Evolutionary conservation across 768 basidiomycete genomes (phyloP).

Genomic region (Suillus luteus): DNA sequence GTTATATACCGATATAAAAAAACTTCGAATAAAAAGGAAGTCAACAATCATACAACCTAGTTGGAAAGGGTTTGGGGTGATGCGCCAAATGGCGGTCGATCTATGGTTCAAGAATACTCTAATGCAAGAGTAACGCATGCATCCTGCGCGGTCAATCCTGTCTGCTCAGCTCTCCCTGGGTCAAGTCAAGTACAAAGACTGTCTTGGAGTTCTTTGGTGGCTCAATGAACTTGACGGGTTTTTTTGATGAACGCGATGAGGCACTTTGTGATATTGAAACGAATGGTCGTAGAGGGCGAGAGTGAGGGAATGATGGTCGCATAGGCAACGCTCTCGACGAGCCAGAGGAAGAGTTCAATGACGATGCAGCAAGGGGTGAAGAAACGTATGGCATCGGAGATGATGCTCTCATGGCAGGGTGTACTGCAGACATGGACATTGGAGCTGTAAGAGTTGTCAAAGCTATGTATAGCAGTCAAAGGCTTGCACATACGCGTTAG

Average conservation of each 20-base stretch:
- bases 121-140: neutral
- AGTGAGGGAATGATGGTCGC: constrained; percentile 62
- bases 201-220: constrained; percentile 71
- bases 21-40: constrained; percentile 2
- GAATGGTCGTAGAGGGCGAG: constrained; percentile 80
- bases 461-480: constrained; percentile 5
- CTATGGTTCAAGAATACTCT: neutral
- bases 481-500: constrained; percentile 41
- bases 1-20: constrained; percentile 7
- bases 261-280: constrained; percentile 49
- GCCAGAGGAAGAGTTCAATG: constrained; percentile 35
- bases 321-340: constrained; percentile 38
- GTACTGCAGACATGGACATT: constrained; percentile 43
- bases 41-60: constrained; percentile 2
- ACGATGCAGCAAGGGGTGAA: constrained; percentile 60
- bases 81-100: neutral
- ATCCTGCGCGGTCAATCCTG: constrained; percentile 44
- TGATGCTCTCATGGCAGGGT: constrained; percentile 26
- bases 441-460: constrained; percentile 35
- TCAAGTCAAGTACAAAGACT: constrained; percentile 76
- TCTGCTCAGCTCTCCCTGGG: constrained; percentile 80
- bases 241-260: constrained; percentile 34
- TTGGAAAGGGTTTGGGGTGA: neutral
- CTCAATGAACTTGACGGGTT: constrained; percentile 75
- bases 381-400: constrained; percentile 50